Percentiles rank a stretch among this genome's conserved stretches.
Evolutionary conservation across 495 filamentous ascomycete genomes (phyloP).

Genomic region (Penicillium maclennaniae): DNA sequence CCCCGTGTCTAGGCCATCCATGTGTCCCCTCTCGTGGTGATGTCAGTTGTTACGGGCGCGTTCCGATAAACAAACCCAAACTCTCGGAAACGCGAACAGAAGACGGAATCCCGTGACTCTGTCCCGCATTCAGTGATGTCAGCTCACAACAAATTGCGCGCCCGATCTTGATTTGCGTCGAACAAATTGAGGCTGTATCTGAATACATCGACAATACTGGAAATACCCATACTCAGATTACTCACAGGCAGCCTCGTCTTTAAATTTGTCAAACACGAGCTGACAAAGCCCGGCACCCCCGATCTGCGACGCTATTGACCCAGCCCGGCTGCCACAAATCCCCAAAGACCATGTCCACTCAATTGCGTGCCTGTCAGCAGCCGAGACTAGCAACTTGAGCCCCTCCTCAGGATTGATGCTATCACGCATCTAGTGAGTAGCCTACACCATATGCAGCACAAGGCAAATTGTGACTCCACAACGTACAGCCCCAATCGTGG

Average conservation of each 20-base stretch:
- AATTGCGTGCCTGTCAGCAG: constrained; percentile 27
- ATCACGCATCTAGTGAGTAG: constrained; percentile 8
- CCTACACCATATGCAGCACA: constrained; percentile 5
- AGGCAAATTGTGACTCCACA: background rate
- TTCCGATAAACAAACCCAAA: constrained; percentile 22
- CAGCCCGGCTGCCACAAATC: constrained; percentile 11
- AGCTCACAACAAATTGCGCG: background rate
- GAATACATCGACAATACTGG: constrained; percentile 11
- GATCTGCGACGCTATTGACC: constrained; percentile 31
- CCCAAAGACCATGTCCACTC: constrained; percentile 13
- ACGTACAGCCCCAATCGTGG: constrained; percentile 18
- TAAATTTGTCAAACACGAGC: constrained; percentile 15
- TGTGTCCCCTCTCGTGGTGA: constrained; percentile 6
- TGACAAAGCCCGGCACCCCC: constrained; percentile 9
- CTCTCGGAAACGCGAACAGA: constrained; percentile 15
- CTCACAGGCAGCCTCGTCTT: background rate
- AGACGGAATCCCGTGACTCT: constrained; percentile 26
- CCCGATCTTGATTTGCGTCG: background rate
- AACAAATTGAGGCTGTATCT: background rate
- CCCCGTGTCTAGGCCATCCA: constrained; percentile 12
- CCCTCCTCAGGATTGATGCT: constrained; percentile 13
- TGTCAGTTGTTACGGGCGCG: constrained; percentile 17
- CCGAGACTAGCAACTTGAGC: background rate
- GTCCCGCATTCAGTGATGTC: constrained; percentile 3
- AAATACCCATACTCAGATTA: constrained; percentile 22